Percentiles rank a stretch among this genome's conserved stretches.
phyloP scores from a whole-genome alignment of 2,329 filamentous ascomycete species.

The Alternaria hordeiaustralica region DNA sequence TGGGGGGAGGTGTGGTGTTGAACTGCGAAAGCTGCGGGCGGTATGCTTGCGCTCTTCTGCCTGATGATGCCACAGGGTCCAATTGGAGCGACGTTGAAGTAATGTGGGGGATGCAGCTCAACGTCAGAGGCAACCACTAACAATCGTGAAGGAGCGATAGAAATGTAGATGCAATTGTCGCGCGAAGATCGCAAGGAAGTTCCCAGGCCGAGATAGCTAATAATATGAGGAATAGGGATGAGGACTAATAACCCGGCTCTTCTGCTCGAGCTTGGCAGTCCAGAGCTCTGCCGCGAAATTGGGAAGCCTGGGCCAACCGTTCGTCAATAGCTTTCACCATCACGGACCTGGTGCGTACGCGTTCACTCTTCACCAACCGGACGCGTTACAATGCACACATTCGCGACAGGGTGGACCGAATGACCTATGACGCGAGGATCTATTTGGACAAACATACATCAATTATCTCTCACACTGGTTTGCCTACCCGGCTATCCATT shows the following conservation, averaged over 20 bases:
- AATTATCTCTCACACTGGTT: not conserved
- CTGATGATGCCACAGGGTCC: slow-evolving; percentile 34
- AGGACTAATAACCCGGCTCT: not conserved
- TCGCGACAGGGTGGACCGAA: not conserved
- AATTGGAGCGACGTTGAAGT: slow-evolving; percentile 11
- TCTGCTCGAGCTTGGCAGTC: slow-evolving; percentile 4
- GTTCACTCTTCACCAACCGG: not conserved
- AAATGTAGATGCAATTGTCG: not conserved
- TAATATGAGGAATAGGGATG: slow-evolving; percentile 14
- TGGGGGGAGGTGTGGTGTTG: slow-evolving; percentile 12
- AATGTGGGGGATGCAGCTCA: slow-evolving; percentile 27
- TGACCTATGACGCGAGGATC: not conserved
- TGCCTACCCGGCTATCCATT: not conserved
- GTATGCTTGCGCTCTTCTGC: slow-evolving; percentile 19
- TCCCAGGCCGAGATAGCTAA: not conserved
- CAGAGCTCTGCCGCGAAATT: slow-evolving; percentile 15
- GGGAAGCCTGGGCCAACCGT: slow-evolving; percentile 13
- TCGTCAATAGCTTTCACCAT: slow-evolving; percentile 4
- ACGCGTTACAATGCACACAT: not conserved
- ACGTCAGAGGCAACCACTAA: slow-evolving; percentile 13
- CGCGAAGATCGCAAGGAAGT: not conserved
- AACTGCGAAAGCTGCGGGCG: slow-evolving; percentile 5
- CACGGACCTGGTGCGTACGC: not conserved
- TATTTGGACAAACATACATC: not conserved
- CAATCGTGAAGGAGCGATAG: slow-evolving; percentile 15